Evolutionary conservation across 345 rosid species (phyloP).

Genomic region (Hibiscus tridactylites): DNA sequence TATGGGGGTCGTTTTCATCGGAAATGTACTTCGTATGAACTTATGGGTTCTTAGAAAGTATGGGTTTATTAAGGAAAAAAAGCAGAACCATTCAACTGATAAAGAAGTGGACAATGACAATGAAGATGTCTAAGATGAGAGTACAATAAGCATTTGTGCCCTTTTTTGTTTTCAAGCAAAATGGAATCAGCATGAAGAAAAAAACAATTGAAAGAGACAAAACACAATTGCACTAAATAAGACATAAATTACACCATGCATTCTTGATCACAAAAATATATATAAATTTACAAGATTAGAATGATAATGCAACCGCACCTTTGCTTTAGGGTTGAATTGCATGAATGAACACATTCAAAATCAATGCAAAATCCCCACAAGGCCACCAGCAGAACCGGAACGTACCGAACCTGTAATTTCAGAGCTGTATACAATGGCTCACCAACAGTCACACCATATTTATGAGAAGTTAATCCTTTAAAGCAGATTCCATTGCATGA

Average conservation of each 20-base stretch:
- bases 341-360: not conserved
- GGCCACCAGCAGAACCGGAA: not conserved
- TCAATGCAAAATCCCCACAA: not conserved
- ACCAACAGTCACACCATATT: not conserved
- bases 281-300: slow-evolving; percentile 7
- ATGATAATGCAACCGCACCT: slow-evolving; percentile 9
- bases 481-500: not conserved
- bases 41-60: slow-evolving; percentile 8
- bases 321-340: slow-evolving; percentile 9
- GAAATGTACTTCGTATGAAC: slow-evolving; percentile 4
- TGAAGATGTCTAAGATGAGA: not conserved
- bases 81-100: not conserved
- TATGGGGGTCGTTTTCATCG: slow-evolving; percentile 9
- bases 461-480: not conserved
- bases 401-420: not conserved
- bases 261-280: not conserved
- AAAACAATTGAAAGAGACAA: not conserved
- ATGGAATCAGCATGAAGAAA: not conserved
- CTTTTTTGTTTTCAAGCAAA: too few relatives aligned
- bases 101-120: not conserved
- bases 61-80: slow-evolving; percentile 5
- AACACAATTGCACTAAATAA: not conserved
- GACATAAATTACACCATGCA: not conserved
- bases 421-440: not conserved
- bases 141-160: not conserved